phyloP scores from a whole-genome alignment of 1,139 yeast genomes.

The Sugiyamaella pinicola region DNA sequence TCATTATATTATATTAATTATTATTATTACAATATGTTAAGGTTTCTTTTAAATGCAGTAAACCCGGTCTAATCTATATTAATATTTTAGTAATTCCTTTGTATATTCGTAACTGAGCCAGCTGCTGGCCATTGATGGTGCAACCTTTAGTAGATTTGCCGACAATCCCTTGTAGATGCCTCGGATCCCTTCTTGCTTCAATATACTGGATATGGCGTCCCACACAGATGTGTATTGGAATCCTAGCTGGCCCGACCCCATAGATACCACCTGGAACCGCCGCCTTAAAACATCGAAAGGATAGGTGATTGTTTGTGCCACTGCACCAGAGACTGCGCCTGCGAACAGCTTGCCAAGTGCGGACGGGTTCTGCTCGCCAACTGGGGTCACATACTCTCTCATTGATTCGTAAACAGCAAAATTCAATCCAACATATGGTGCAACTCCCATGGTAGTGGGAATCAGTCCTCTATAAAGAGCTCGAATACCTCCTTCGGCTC shows the following conservation, averaged over 20 bases:
- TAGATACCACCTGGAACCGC: slow-evolving; percentile 85
- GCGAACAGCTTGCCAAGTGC: slow-evolving; percentile 64
- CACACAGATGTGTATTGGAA: slow-evolving; percentile 72
- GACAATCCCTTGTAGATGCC: slow-evolving; percentile 89
- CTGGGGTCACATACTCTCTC: slow-evolving; percentile 54
- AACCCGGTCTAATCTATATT: slow-evolving; percentile 7
- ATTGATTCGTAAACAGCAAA: slow-evolving; percentile 85
- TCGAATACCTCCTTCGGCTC: slow-evolving; percentile 74
- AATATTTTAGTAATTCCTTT: slow-evolving; percentile 41
- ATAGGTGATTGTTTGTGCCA: slow-evolving; percentile 77
- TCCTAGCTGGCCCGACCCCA: slow-evolving; percentile 72
- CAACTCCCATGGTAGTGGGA: slow-evolving; percentile 92
- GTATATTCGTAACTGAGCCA: slow-evolving; percentile 84
- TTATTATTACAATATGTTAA: not conserved
- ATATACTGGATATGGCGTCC: slow-evolving; percentile 71
- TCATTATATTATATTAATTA: too few species aligned
- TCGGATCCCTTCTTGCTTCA: slow-evolving; percentile 67
- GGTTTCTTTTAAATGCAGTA: slow-evolving; percentile 2
- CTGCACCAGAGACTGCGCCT: slow-evolving; percentile 89
- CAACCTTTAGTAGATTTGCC: slow-evolving; percentile 86
- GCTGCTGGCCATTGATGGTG: slow-evolving; percentile 93
- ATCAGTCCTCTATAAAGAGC: slow-evolving; percentile 83
- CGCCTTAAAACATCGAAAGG: slow-evolving; percentile 89
- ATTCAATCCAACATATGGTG: slow-evolving; percentile 93
- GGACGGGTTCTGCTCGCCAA: slow-evolving; percentile 39